Evolutionary conservation across 2,329 filamentous ascomycete genomes (phyloP).

Genomic region (Pseudocercospora pini-densiflorae): DNA sequence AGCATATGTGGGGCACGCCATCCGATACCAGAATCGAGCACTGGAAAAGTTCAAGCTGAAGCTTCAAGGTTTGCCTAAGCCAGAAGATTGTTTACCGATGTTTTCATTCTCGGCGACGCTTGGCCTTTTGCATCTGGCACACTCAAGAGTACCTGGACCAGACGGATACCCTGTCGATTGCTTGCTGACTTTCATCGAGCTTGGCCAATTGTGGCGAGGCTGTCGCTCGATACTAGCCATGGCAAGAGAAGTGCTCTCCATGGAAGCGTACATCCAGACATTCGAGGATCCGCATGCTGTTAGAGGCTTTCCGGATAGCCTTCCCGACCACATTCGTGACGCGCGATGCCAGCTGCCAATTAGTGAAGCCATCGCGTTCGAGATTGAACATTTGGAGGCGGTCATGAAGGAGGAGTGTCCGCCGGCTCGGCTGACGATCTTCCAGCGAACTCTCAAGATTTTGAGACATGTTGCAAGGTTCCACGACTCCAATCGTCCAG

Average conservation of each 20-base stretch:
- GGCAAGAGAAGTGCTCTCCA: not conserved
- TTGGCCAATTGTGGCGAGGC: slow-evolving; percentile 6
- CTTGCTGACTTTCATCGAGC: not conserved
- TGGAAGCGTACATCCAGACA: not conserved
- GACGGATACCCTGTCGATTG: not conserved
- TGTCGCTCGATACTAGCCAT: not conserved
- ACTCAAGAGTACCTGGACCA: not conserved
- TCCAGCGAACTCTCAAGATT: not conserved
- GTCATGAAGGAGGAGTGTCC: not conserved
- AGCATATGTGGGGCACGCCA: slow-evolving; percentile 7
- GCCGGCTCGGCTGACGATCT: not conserved
- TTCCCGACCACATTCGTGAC: not conserved
- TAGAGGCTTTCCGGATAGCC: not conserved
- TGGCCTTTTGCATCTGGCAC: not conserved
- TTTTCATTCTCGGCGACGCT: slow-evolving; percentile 14
- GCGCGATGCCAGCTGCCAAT: not conserved
- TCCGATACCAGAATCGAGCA: slow-evolving; percentile 18
- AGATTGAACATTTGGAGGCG: not conserved
- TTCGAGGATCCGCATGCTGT: not conserved
- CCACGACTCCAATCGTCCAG: slow-evolving; percentile 1
- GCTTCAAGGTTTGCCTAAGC: slow-evolving; percentile 5
- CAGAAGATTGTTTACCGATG: slow-evolving; percentile 12
- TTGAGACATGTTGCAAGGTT: slow-evolving; percentile 3
- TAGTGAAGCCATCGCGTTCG: not conserved
- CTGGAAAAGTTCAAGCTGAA: slow-evolving; percentile 5